Conservation (phyloP, 805 yeast genomes). For the Soucietia sequanensis region DNA sequence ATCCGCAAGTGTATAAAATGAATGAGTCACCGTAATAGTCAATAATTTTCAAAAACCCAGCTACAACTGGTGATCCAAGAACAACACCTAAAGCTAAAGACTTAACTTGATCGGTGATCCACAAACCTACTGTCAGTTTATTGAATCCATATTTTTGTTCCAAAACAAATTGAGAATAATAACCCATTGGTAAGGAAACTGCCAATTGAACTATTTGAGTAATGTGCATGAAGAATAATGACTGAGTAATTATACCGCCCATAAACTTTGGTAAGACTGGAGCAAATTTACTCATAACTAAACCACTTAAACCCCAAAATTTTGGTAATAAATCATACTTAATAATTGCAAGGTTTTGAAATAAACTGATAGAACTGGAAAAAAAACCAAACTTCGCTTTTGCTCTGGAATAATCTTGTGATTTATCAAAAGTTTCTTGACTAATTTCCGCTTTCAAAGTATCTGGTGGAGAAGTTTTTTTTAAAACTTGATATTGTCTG, state of each 20-base stretch:
- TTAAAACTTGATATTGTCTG: constrained; percentile 73
- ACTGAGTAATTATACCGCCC: constrained; percentile 67
- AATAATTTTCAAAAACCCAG: constrained; percentile 76
- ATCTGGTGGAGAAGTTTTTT: constrained; percentile 57
- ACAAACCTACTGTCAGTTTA: constrained; percentile 70
- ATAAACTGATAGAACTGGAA: constrained; percentile 47
- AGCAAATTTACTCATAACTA: constrained; percentile 55
- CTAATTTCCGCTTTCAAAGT: constrained; percentile 68
- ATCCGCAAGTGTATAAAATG: constrained; percentile 74
- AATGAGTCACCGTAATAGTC: constrained; percentile 78
- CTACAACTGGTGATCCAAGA: constrained; percentile 71
- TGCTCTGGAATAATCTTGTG: constrained; percentile 77
- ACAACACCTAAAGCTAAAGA: constrained; percentile 48
- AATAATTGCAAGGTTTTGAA: constrained; percentile 57
- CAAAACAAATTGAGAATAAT: constrained; percentile 79
- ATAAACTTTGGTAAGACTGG: constrained; percentile 34
- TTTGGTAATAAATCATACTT: constrained; percentile 51
- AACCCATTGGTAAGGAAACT: constrained; percentile 62
- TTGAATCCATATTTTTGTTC: constrained; percentile 95
- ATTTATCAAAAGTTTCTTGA: constrained; percentile 68
- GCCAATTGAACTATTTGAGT: constrained; percentile 53
- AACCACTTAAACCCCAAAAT: constrained; percentile 51
- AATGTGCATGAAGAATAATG: constrained; percentile 59
- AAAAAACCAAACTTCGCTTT: constrained; percentile 70
- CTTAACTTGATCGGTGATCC: constrained; percentile 74